These are phyloP conservation scores for Fraxinus americana DNA, from an alignment of 257 asterid genomes.

Conservation along the genomic window DNA sequence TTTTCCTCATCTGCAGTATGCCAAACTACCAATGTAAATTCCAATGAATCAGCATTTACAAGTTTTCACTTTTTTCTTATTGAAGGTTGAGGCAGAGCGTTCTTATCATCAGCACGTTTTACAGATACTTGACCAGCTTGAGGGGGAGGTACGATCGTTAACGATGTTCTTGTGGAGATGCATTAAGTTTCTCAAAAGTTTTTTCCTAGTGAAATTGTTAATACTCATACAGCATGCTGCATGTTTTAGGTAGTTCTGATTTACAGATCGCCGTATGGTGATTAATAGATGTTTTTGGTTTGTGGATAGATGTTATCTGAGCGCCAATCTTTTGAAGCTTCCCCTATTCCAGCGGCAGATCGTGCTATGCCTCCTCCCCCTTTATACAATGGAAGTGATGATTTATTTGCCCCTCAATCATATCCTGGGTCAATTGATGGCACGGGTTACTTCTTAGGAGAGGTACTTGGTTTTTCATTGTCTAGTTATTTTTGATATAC, in stretches of 20 bases:
- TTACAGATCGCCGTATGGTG: neutral
- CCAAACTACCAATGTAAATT: neutral
- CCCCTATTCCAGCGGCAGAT: constrained; percentile 34
- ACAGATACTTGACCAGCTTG: constrained; percentile 71
- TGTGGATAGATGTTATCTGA: constrained; percentile 58
- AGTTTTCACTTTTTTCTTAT: constrained; percentile 18
- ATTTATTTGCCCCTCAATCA: constrained; percentile 37
- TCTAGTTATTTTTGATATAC: constrained; percentile 6
- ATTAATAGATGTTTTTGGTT: constrained; percentile 16
- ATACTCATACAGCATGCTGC: neutral
- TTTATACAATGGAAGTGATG: constrained; percentile 37
- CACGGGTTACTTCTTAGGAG: constrained; percentile 65
- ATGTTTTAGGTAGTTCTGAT: neutral
- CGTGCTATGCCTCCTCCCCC: constrained; percentile 37
- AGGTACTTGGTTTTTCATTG: constrained; percentile 42
- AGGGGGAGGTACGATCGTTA: constrained; percentile 54
- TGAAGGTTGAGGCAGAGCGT: constrained; percentile 73
- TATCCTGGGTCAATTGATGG: constrained; percentile 47
- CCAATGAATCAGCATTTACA: neutral
- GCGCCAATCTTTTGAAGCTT: constrained; percentile 51
- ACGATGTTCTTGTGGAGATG: neutral
- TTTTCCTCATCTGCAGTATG: constrained; percentile 1
- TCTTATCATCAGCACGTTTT: constrained; percentile 59
- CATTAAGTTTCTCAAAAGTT: neutral
- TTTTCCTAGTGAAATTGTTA: neutral